phyloP scores from a whole-genome alignment of 192 early-diverging fungal species.

The Coemansia brasiliensis region DNA sequence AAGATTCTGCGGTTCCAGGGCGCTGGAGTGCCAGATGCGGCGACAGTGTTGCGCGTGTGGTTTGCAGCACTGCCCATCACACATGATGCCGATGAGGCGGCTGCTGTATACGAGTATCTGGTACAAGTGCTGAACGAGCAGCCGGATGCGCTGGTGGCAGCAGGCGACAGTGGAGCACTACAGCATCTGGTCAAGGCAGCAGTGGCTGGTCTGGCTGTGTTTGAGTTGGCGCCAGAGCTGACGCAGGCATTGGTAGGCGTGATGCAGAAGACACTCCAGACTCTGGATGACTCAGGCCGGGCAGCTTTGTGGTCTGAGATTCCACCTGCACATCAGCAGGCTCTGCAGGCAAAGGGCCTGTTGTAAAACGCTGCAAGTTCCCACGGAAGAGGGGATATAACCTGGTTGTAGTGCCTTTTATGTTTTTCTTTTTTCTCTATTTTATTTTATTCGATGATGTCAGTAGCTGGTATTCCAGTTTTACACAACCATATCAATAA shows the following conservation, averaged over 20 bases:
- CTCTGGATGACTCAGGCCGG: slow-evolving; percentile 33
- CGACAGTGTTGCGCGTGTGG: slow-evolving; percentile 71
- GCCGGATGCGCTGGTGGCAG: slow-evolving; percentile 35
- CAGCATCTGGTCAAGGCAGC: slow-evolving; percentile 43
- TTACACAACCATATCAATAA: slow-evolving; percentile 45
- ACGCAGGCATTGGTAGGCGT: slow-evolving; percentile 28
- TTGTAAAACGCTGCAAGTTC: slow-evolving; percentile 14
- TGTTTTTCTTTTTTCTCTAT: neutral
- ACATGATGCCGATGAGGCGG: slow-evolving; percentile 87
- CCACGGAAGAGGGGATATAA: neutral
- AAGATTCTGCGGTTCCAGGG: slow-evolving; percentile 78
- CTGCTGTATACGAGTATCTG: slow-evolving; percentile 73
- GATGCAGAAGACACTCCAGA: slow-evolving; percentile 22
- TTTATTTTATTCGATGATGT: neutral
- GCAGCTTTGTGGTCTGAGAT: slow-evolving; percentile 44
- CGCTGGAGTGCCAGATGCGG: slow-evolving; percentile 60
- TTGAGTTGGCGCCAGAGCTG: slow-evolving; percentile 29
- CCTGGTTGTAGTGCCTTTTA: neutral
- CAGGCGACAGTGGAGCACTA: slow-evolving; percentile 15
- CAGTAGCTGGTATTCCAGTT: neutral
- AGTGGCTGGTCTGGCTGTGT: slow-evolving; percentile 33
- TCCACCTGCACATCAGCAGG: slow-evolving; percentile 47
- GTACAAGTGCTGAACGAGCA: slow-evolving; percentile 62
- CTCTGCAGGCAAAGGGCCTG: slow-evolving; percentile 41
- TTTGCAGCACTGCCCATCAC: slow-evolving; percentile 77